phyloP scores from a whole-genome alignment of 768 basidiomycete genomes.

The Xerocomus brunneocitrinus region DNA sequence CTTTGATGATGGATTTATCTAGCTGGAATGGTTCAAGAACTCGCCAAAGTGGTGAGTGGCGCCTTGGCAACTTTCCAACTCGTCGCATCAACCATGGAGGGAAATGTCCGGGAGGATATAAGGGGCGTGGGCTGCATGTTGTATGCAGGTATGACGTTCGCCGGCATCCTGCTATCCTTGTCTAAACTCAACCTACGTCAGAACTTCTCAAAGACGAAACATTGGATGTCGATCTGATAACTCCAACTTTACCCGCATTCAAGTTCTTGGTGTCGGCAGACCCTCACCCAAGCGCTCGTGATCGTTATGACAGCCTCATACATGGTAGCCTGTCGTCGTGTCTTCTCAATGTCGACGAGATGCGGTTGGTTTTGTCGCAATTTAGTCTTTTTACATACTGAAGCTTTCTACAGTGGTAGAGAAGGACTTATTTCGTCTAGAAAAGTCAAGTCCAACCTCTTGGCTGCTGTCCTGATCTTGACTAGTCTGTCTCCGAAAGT shows the following conservation, averaged over 20 bases:
- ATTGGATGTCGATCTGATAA: slow-evolving; percentile 71
- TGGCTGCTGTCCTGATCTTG: slow-evolving; percentile 80
- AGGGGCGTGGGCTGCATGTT: slow-evolving; percentile 74
- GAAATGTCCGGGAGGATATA: slow-evolving; percentile 64
- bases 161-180: neutral
- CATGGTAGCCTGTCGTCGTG: slow-evolving; percentile 86
- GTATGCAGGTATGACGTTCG: slow-evolving; percentile 54
- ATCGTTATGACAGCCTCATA: slow-evolving; percentile 55
- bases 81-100: slow-evolving; percentile 54
- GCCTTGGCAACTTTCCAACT: slow-evolving; percentile 59
- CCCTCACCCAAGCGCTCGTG: slow-evolving; percentile 37
- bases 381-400: slow-evolving; percentile 1
- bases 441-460: slow-evolving; percentile 87
- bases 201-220: slow-evolving; percentile 88
- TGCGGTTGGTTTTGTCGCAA: slow-evolving; percentile 58
- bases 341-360: slow-evolving; percentile 82
- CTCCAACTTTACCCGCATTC: slow-evolving; percentile 74
- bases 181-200: slow-evolving; percentile 13
- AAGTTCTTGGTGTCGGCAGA: slow-evolving; percentile 64
- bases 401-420: slow-evolving; percentile 55
- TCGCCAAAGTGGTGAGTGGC: slow-evolving; percentile 58
- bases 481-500: slow-evolving; percentile 68
- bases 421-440: slow-evolving; percentile 68
- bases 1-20: slow-evolving; percentile 27
- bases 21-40: slow-evolving; percentile 48